Evolutionary conservation across 805 yeast genomes (phyloP).

Genomic region (Zygosaccharomyces rouxii): DNA sequence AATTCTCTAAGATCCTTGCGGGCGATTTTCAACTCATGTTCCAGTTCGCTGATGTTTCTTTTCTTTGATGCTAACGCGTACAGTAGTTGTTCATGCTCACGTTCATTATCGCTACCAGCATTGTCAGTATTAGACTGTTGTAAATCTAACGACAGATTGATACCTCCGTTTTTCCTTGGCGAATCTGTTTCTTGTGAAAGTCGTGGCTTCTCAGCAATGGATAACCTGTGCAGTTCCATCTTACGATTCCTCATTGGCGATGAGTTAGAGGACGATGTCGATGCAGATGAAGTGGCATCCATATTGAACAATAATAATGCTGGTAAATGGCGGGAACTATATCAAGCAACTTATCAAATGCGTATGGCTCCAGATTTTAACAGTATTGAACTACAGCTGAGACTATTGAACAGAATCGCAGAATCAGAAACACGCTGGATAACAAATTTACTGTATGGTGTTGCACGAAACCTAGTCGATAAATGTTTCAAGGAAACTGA

Average conservation of each 20-base stretch:
- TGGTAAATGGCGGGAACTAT: conserved; percentile 16
- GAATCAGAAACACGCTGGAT: conserved; percentile 54
- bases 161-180: background rate
- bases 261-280: conserved; percentile 5
- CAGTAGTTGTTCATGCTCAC: conserved; percentile 25
- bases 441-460: conserved; percentile 19
- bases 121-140: background rate
- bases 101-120: background rate
- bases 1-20: conserved; percentile 38
- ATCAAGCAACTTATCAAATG: conserved; percentile 10
- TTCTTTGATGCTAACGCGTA: conserved; percentile 48
- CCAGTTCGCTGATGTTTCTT: conserved; percentile 47
- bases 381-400: conserved; percentile 39
- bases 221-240: conserved; percentile 10
- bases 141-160: background rate
- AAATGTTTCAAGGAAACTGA: background rate
- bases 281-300: conserved; percentile 5
- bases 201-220: conserved; percentile 10
- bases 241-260: conserved; percentile 19
- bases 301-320: conserved; percentile 8
- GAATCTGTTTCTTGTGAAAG: conserved; percentile 2
- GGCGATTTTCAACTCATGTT: conserved; percentile 37
- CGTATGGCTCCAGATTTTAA: conserved; percentile 2
- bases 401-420: conserved; percentile 47
- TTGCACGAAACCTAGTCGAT: conserved; percentile 19